Percentiles rank a stretch among this genome's conserved stretches.
These are phyloP conservation scores for Aspergillus arachidicola DNA, from an alignment of 2,329 filamentous ascomycete genomes.

Conservation along the genomic window DNA sequence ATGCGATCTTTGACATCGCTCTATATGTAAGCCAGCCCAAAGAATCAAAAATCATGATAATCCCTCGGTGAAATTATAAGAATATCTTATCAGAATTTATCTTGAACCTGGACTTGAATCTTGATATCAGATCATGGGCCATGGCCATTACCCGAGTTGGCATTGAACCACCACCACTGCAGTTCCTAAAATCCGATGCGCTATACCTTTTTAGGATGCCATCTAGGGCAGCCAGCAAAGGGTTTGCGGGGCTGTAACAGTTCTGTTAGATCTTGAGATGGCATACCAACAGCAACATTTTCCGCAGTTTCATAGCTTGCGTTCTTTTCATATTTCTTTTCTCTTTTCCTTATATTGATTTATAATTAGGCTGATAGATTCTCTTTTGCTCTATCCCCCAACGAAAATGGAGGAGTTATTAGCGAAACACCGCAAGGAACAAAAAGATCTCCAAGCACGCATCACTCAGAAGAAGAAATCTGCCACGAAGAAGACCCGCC, in stretches of 20 bases:
- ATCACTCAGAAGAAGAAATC: conserved; percentile 97
- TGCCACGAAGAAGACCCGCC: conserved; percentile 78
- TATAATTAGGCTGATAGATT: conserved; percentile 5
- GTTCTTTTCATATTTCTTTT: not conserved
- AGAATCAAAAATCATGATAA: not conserved
- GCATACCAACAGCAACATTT: not conserved
- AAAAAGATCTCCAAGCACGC: conserved; percentile 79
- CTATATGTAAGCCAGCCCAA: not conserved
- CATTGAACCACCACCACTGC: not conserved
- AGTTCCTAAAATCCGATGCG: not conserved
- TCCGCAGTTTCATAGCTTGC: not conserved
- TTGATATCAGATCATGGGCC: not conserved
- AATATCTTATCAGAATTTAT: not conserved
- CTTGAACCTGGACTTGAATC: not conserved
- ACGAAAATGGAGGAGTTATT: conserved; percentile 72
- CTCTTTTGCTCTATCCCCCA: not conserved
- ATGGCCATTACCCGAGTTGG: not conserved
- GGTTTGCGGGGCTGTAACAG: conserved; percentile 32
- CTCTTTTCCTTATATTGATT: not conserved
- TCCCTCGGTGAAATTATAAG: not conserved
- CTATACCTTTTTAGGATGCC: conserved; percentile 24
- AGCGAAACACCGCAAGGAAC: conserved; percentile 82
- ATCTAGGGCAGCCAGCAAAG: conserved; percentile 32
- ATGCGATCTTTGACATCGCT: not conserved
- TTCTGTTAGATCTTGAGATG: not conserved